These are phyloP conservation scores for Fragaria iinumae DNA, from an alignment of 306 rosid species.

Conservation along the genomic window DNA sequence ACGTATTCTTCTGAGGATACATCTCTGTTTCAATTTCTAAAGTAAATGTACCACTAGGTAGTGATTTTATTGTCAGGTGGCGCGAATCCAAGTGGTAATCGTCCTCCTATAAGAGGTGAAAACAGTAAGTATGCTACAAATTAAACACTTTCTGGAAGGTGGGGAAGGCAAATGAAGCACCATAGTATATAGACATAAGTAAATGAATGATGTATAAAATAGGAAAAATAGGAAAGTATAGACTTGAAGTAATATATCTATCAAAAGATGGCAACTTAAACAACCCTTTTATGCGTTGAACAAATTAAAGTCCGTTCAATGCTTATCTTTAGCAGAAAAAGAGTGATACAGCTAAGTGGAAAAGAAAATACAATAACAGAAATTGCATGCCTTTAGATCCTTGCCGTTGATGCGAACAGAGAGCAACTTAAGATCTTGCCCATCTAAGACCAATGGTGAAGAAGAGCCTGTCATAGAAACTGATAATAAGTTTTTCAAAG, in stretches of 20 bases:
- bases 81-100: conserved; percentile 67
- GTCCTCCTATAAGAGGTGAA: conserved; percentile 48
- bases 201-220: neutral
- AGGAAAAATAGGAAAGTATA: neutral
- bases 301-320: neutral
- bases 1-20: conserved; percentile 82
- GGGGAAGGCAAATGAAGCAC: neutral
- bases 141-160: neutral
- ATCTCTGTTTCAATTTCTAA: conserved; percentile 79
- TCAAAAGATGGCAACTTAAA: neutral
- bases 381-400: conserved; percentile 61
- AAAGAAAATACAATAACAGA: neutral
- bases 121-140: conserved; percentile 15
- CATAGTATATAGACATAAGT: neutral
- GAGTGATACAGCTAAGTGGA: neutral
- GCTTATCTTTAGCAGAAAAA: neutral
- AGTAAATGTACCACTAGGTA: conserved; percentile 65
- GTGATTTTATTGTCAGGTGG: conserved; percentile 66
- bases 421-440: conserved; percentile 62
- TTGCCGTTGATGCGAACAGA: conserved; percentile 63
- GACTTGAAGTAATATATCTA: neutral
- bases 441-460: conserved; percentile 72
- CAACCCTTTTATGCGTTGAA: neutral
- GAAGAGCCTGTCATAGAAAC: conserved; percentile 56
- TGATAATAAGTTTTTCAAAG: neutral